These are phyloP conservation scores for Aspergillus saccharolyticus DNA, from an alignment of 495 filamentous ascomycete genomes.

Conservation along the genomic window DNA sequence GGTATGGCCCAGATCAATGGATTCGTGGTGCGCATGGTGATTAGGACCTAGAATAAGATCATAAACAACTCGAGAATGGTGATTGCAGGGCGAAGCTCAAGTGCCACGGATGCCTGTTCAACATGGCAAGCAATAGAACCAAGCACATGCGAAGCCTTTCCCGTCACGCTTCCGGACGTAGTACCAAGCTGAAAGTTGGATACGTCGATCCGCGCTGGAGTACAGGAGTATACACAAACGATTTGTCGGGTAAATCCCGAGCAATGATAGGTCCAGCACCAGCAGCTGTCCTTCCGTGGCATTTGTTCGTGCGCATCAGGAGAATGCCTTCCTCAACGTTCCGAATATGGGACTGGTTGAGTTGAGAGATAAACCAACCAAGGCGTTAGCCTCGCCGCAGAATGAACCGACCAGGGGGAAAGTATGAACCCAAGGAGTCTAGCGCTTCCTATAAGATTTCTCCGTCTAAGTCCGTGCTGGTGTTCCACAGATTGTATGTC, in stretches of 20 bases:
- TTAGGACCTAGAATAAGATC: background rate
- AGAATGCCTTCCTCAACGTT: background rate
- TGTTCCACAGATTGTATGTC: background rate
- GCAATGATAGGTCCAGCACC: background rate
- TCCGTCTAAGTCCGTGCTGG: background rate
- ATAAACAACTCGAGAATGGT: background rate
- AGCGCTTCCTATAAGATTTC: background rate
- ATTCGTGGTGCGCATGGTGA: background rate
- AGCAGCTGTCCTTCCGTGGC: background rate
- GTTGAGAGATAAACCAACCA: background rate
- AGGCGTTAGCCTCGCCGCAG: background rate
- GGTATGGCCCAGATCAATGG: background rate
- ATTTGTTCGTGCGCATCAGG: background rate
- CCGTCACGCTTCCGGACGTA: slow-evolving; percentile 1
- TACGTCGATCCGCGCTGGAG: background rate
- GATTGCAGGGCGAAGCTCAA: background rate
- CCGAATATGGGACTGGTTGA: background rate
- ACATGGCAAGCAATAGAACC: background rate
- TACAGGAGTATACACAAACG: background rate
- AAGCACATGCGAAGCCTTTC: slow-evolving; percentile 1
- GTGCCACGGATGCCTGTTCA: background rate
- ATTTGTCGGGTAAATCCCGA: background rate
- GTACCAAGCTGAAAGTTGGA: background rate
- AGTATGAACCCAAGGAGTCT: background rate
- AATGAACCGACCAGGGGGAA: background rate